Conservation (phyloP, 2,329 filamentous ascomycete species). For the Colletotrichum melonis region DNA sequence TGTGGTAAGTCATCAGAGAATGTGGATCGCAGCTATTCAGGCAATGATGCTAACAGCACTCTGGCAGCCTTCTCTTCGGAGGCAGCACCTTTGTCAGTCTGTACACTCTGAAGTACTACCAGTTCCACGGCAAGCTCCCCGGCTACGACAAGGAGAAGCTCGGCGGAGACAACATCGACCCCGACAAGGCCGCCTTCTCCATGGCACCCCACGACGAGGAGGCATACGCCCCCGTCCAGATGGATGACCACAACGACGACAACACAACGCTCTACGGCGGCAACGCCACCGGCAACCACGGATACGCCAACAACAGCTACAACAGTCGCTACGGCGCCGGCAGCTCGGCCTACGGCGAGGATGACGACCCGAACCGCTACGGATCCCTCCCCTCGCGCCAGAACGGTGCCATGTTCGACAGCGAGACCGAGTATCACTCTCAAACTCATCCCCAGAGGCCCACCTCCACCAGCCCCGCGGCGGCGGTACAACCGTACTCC, state of each 20-base stretch:
- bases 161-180: slow-evolving; percentile 67
- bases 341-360: slow-evolving; percentile 42
- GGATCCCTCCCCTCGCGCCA: slow-evolving; percentile 49
- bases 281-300: slow-evolving; percentile 41
- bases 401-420: slow-evolving; percentile 58
- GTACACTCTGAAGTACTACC: slow-evolving; percentile 71
- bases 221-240: slow-evolving; percentile 71
- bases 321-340: slow-evolving; percentile 46
- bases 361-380: slow-evolving; percentile 53
- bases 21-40: neutral
- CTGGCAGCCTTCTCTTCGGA: slow-evolving; percentile 66
- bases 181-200: slow-evolving; percentile 76
- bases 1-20: slow-evolving; percentile 61
- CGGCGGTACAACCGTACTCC: slow-evolving; percentile 40
- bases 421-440: slow-evolving; percentile 60
- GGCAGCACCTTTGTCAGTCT: slow-evolving; percentile 66
- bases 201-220: slow-evolving; percentile 76
- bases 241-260: slow-evolving; percentile 61
- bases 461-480: slow-evolving; percentile 42
- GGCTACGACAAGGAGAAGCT: slow-evolving; percentile 66
- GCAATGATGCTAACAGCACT: slow-evolving; percentile 29
- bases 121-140: slow-evolving; percentile 70
- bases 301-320: slow-evolving; percentile 49
- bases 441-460: slow-evolving; percentile 52
- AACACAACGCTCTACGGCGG: slow-evolving; percentile 47